Percentiles rank a stretch among this genome's conserved stretches.
These are phyloP conservation scores for Umbilicaria muhlenbergii DNA, from an alignment of 495 filamentous ascomycete genomes.

Conservation along the genomic window DNA sequence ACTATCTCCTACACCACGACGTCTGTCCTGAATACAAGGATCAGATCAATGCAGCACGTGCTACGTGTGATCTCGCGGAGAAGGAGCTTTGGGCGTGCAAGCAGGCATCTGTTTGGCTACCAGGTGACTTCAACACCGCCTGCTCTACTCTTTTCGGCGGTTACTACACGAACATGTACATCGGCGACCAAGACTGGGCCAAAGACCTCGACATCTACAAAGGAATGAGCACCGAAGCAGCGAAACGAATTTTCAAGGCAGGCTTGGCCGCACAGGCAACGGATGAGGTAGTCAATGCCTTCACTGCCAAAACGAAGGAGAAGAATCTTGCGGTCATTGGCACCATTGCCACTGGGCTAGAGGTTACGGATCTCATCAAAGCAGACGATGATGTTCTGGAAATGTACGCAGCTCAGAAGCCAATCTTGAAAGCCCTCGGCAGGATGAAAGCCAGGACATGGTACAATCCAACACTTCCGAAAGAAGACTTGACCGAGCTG, in stretches of 20 bases:
- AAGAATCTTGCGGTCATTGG: conserved; percentile 18
- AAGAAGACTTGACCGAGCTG: conserved; percentile 27
- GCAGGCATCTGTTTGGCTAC: conserved; percentile 33
- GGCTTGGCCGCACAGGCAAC: conserved; percentile 26
- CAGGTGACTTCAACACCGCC: conserved; percentile 61
- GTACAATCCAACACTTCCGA: conserved; percentile 21
- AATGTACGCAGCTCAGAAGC: conserved; percentile 26
- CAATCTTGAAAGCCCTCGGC: conserved; percentile 28
- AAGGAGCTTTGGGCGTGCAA: conserved; percentile 45
- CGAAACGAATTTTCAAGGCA: conserved; percentile 28
- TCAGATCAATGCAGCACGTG: conserved; percentile 48
- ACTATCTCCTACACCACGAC: conserved; percentile 68
- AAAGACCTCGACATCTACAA: conserved; percentile 10
- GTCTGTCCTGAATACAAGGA: conserved; percentile 68
- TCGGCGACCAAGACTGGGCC: conserved; percentile 20
- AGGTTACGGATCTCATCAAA: conserved; percentile 32
- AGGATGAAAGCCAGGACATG: conserved; percentile 27
- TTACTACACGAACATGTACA: conserved; percentile 21
- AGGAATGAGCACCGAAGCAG: conserved; percentile 22
- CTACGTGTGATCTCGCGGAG: conserved; percentile 50
- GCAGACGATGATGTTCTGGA: conserved; percentile 21
- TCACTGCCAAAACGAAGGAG: conserved; percentile 12
- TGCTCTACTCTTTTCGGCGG: conserved; percentile 45
- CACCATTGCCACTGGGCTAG: conserved; percentile 35
- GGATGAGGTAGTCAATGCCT: conserved; percentile 20